Base-by-base conservation (phyloP, 1,139 yeast genomes). In the Pichia sp. region DNA sequence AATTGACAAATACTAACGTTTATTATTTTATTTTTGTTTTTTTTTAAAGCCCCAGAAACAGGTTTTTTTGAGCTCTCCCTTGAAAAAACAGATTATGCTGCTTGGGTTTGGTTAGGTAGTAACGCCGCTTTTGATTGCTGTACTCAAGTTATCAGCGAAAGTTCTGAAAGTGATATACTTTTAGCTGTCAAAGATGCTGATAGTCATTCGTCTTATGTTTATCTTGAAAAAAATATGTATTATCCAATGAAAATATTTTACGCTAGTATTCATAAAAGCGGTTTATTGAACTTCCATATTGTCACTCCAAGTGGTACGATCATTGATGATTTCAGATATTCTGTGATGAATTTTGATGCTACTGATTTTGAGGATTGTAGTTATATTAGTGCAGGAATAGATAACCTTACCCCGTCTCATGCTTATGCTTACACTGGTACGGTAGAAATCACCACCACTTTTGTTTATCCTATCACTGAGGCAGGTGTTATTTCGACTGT, bases 71-170 rank as follows among this genome's bases (percentile, higher is more conserved):
- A 42, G 9, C 46, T 48, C 14, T 31, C 38, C 18, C 16, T 63
- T 6, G 30, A 42, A n/a, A 13, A 45, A 4, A 58, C 56, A 25
- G 68, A 67, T 54, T 67, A 67, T 54, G 57, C 60, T 25, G 64
- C 56, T 5, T 53, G 56, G 52, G 51, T 65, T 3, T 56, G 57
- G 45, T 44, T 67, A 42, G 69, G 68, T 14, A 31, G 34, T 13
- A 49, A 47, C 28, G 58, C 55, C 42, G 69, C 66, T 2, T 63
- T 67, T 34, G 58, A 49, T 19, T 65, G 70, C 55, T 67, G 70
- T 52, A 27, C 46, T 19, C 50, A 48, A 44, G 34, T n/a, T 19
- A 27, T 22, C 5, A 16, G 16, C 16, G 9, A 16, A 16, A 36
- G 36, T 10, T 28, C 50, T 16, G 44, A 33, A 27, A 31, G 34